phyloP scores from a whole-genome alignment of 345 rosid genomes.

The Citrus glauca region DNA sequence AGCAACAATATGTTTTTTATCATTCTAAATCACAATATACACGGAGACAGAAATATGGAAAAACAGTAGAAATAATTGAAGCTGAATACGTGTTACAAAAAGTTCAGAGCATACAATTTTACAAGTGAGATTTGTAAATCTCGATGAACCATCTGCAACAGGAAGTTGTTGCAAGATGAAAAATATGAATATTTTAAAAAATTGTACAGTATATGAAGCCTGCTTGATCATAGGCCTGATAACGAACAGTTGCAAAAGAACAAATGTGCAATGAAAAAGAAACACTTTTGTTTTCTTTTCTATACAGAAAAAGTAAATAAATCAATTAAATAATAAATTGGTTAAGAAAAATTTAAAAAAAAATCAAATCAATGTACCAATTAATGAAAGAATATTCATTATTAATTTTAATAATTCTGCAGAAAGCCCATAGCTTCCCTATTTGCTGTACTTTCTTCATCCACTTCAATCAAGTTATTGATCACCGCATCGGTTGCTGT shows the following conservation, averaged over 20 bases:
- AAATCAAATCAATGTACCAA: not conserved
- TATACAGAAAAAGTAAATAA: not conserved
- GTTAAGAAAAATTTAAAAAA: not conserved
- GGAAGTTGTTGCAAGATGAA: not conserved
- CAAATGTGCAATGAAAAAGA: not conserved
- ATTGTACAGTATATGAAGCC: not conserved
- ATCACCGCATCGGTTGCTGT: slow-evolving; percentile 64
- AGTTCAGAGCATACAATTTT: not conserved
- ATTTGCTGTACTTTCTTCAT: slow-evolving; percentile 22
- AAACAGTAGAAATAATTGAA: not conserved
- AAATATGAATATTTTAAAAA: too few relatives aligned
- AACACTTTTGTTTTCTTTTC: not conserved
- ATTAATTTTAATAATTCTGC: slow-evolving; percentile 9
- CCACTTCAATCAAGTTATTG: slow-evolving; percentile 56
- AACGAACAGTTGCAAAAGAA: not conserved
- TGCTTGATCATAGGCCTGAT: not conserved
- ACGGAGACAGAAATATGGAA: not conserved
- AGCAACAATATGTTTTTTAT: too few relatives aligned
- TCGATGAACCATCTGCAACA: not conserved
- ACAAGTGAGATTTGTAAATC: not conserved
- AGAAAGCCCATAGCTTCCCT: slow-evolving; percentile 12
- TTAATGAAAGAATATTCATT: not conserved
- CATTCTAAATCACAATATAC: not conserved
- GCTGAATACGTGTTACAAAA: not conserved
- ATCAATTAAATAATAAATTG: not conserved